These are phyloP conservation scores for Aspergillus versicolor DNA, from an alignment of 2,329 filamentous ascomycete species.

Conservation along the genomic window DNA sequence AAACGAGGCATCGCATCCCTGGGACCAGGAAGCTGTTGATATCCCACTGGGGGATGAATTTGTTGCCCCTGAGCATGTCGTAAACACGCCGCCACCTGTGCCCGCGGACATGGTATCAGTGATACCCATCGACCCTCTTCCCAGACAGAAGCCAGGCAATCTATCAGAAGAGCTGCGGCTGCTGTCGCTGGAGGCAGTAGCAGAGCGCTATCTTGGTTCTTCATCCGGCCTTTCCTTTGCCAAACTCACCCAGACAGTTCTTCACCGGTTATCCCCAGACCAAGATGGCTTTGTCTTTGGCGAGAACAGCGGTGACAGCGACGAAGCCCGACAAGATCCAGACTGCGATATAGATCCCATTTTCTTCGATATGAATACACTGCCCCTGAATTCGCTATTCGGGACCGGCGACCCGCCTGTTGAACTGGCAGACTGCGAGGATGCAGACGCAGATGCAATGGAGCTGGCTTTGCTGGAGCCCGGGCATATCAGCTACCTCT, in stretches of 20 bases:
- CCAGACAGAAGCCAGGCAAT: not conserved
- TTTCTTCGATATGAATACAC: too few relatives aligned
- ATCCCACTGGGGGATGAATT: too few relatives aligned
- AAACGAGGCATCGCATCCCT: not conserved
- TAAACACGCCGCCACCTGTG: too few relatives aligned
- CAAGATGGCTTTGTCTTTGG: slow-evolving; percentile 44
- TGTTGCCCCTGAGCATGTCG: too few relatives aligned
- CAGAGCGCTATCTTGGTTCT: slow-evolving; percentile 47
- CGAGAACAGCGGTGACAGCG: slow-evolving; percentile 8
- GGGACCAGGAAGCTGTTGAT: not conserved
- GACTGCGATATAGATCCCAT: too few relatives aligned
- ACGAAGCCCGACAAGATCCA: too few relatives aligned
- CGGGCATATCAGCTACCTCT: slow-evolving; percentile 15
- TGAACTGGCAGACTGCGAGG: too few relatives aligned
- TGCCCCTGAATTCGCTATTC: not conserved
- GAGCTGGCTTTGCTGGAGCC: slow-evolving; percentile 14
- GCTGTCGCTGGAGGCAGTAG: slow-evolving; percentile 45
- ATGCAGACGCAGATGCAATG: not conserved
- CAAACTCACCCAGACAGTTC: slow-evolving; percentile 43
- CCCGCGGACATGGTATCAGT: not conserved
- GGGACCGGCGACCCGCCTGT: slow-evolving; percentile 8
- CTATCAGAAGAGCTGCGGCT: slow-evolving; percentile 36
- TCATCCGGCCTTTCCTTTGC: slow-evolving; percentile 49
- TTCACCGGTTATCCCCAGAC: slow-evolving; percentile 45
- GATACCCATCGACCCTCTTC: not conserved